These are phyloP conservation scores for Neofusicoccum parvum DNA, from an alignment of 2,329 filamentous ascomycete species.

Conservation along the genomic window DNA sequence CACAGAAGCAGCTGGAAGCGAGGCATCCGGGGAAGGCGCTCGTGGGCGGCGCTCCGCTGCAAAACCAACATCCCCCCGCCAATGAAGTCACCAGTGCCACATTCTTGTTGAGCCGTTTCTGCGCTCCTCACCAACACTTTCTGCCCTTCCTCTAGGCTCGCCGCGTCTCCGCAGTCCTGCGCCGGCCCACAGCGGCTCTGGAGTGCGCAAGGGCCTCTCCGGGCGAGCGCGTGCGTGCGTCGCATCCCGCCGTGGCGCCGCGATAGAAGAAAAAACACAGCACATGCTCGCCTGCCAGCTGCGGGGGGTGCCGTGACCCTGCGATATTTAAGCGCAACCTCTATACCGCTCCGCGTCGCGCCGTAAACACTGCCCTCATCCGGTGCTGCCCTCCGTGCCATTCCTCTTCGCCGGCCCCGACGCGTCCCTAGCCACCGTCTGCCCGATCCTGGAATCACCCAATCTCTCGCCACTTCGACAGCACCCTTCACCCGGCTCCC, in stretches of 20 bases:
- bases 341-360: constrained; percentile 3
- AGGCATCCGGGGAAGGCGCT: constrained; percentile 13
- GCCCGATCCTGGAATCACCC: constrained; percentile 14
- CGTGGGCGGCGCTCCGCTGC: neutral
- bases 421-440: neutral
- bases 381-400: neutral
- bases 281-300: constrained; percentile 14
- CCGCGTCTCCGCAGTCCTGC: neutral
- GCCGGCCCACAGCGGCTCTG: neutral
- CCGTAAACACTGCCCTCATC: constrained; percentile 1
- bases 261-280: constrained; percentile 18
- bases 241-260: constrained; percentile 16
- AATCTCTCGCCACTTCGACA: constrained; percentile 16
- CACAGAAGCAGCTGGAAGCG: constrained; percentile 18
- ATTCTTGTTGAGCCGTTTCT: constrained; percentile 11
- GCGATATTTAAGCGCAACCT: constrained; percentile 12
- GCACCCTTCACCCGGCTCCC: neutral
- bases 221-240: constrained; percentile 9
- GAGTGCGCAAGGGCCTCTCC: constrained; percentile 10
- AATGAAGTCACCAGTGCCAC: neutral
- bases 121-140: constrained; percentile 13
- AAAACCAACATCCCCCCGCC: neutral
- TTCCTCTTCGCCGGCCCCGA: neutral
- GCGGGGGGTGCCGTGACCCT: constrained; percentile 3
- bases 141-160: neutral